These are phyloP conservation scores for Cladophialophora immunda DNA, from an alignment of 2,329 filamentous ascomycete genomes.

Conservation along the genomic window DNA sequence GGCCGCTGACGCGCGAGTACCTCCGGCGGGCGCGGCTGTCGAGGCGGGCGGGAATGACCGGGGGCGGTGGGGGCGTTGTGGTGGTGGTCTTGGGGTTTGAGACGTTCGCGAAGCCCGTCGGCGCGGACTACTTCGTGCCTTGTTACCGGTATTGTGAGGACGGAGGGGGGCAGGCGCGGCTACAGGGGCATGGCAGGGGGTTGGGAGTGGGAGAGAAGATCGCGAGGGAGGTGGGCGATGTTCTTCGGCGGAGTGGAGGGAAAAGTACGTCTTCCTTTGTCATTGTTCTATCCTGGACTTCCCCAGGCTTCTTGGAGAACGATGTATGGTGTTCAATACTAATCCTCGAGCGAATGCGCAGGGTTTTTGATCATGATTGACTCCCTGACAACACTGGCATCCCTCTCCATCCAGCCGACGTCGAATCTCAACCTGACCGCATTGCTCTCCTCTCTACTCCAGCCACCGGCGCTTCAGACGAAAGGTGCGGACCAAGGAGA, in stretches of 20 bases:
- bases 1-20: conserved; percentile 76
- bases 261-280: conserved; percentile 29
- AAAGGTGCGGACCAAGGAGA: conserved; percentile 35
- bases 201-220: conserved; percentile 59
- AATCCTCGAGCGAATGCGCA: not conserved
- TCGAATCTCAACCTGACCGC: conserved; percentile 63
- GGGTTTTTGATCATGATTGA: conserved; percentile 39
- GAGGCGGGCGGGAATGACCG: conserved; percentile 26
- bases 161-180: conserved; percentile 43
- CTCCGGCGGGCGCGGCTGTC: conserved; percentile 70
- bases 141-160: conserved; percentile 51
- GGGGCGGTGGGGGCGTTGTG: not conserved
- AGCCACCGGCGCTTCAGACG: conserved; percentile 54
- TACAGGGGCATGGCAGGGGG: conserved; percentile 52
- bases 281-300: not conserved
- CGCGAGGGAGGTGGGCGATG: conserved; percentile 65
- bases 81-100: conserved; percentile 74
- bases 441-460: conserved; percentile 75
- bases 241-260: conserved; percentile 38
- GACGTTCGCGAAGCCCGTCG: conserved; percentile 69
- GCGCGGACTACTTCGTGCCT: conserved; percentile 73
- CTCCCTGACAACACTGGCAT: conserved; percentile 31
- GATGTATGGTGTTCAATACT: not conserved
- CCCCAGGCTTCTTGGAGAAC: not conserved
- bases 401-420: conserved; percentile 27